Percentiles rank a stretch among this genome's conserved stretches.
These are phyloP conservation scores for Astraeus odoratus DNA, from an alignment of 768 basidiomycete species.

Conservation along the genomic window DNA sequence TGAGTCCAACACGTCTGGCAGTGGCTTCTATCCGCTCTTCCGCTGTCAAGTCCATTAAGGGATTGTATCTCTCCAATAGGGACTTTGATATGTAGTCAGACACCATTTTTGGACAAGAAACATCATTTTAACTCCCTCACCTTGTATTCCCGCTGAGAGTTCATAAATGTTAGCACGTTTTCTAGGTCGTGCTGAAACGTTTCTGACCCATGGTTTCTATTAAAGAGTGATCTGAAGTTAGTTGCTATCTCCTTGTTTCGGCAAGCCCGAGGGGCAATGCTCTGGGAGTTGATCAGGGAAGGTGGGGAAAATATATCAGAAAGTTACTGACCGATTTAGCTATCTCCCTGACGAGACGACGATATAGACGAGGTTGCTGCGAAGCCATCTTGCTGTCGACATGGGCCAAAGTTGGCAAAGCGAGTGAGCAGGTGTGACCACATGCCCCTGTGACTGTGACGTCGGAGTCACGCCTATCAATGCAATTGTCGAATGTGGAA, in stretches of 20 bases:
- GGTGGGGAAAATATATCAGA: neutral
- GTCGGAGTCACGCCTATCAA: conserved; percentile 5
- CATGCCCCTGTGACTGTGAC: neutral
- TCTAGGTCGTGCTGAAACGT: conserved; percentile 43
- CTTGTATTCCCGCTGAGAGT: conserved; percentile 70
- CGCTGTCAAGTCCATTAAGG: conserved; percentile 66
- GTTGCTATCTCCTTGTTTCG: conserved; percentile 38
- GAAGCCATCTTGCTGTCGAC: no score
- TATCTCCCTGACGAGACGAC: conserved; percentile 24
- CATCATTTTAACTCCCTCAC: conserved; percentile 31
- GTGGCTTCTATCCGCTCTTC: conserved; percentile 82
- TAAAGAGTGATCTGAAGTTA: conserved; percentile 50
- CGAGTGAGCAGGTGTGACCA: no score
- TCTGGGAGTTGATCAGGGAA: conserved; percentile 23
- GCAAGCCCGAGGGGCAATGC: conserved; percentile 28
- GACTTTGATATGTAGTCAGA: conserved; percentile 35
- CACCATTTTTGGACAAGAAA: neutral
- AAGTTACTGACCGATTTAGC: conserved; percentile 17
- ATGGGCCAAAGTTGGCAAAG: neutral
- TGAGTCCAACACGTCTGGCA: conserved; percentile 78
- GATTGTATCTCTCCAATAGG: conserved; percentile 84
- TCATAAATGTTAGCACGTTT: conserved; percentile 60
- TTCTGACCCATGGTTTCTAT: conserved; percentile 28
- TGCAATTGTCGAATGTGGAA: conserved; percentile 9
- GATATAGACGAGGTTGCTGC: conserved; percentile 18